Base-by-base conservation (phyloP, 306 rosid genomes). In the Gleditsia sinensis region DNA sequence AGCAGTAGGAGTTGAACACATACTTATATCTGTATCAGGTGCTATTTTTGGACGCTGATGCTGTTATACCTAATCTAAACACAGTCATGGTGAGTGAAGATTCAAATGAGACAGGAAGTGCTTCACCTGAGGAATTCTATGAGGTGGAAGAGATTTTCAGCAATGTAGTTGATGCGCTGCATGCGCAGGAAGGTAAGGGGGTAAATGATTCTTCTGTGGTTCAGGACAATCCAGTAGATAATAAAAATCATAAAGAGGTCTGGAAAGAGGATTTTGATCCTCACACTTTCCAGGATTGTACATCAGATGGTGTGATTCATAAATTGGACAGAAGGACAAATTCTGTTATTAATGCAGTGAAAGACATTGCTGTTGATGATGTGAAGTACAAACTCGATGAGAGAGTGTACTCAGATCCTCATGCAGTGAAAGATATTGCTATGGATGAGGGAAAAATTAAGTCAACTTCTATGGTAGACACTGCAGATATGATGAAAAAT, bases 91-190 rank as follows among this genome's bases (percentile, higher is more conserved):
- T 66, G 62, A 79, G 60, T 66, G 86, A 88, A 76, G 93, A 92
- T 79, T 82, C 82, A 79, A 88, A 84, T 57, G 98, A 90, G 81
- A 40, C 83, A 11, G 99, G 87, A 75, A 78, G 76, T 83, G 90
- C 90, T 78, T 90, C 98, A n/a, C 96, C 99, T 16, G 99, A 95
- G 74, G 97, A 95, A 71, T 95, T 95, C 83, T 95, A 84, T 75
- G 98, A 95, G 89, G 98, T 92, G 60, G 99, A 95, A 81, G 99
- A 95, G 82, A 86, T 90, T 74, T 95, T 95, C 85, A 92, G 96
- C 83, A 92, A 72, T 87, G 89, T 45, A 60, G 79, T 86, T 53
- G 99, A 95, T 74, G 84, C 69, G 45, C 96, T 72, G 37, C 98
- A 95, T 74, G 84, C 69, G 45, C 96, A 75, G 37, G 97, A 90